Conservation (phyloP, 805 yeast species). For the Myxozyma udenii region DNA sequence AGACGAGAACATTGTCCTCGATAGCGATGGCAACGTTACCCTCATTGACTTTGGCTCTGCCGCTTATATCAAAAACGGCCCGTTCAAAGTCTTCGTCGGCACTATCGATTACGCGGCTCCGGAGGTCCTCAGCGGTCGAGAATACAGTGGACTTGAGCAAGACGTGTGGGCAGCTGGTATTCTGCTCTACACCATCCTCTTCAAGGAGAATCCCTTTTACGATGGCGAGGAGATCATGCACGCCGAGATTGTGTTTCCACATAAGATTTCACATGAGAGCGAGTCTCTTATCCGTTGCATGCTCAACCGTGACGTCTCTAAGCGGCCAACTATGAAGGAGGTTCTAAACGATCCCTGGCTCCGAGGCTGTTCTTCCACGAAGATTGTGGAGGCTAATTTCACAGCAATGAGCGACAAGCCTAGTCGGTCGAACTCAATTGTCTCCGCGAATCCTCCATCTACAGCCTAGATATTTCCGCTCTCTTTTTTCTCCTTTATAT, state of each 20-base stretch:
- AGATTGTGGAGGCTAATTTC: neutral
- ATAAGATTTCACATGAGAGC: constrained; percentile 58
- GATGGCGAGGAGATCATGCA: constrained; percentile 94
- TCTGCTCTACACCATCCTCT: constrained; percentile 79
- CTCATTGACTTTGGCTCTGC: constrained; percentile 95
- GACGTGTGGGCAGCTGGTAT: constrained; percentile 98
- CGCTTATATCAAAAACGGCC: constrained; percentile 84
- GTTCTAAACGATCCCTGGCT: constrained; percentile 74
- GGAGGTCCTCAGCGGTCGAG: constrained; percentile 83
- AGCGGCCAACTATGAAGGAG: constrained; percentile 72
- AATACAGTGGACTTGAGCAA: constrained; percentile 89
- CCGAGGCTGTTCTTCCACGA: constrained; percentile 3
- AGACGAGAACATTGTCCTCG: constrained; percentile 90
- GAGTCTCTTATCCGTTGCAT: constrained; percentile 60
- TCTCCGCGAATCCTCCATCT: neutral
- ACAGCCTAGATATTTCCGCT: neutral
- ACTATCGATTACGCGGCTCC: constrained; percentile 98
- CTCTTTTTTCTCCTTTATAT: neutral
- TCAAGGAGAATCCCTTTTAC: constrained; percentile 92
- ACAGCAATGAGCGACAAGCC: no score
- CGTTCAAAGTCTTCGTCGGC: constrained; percentile 96
- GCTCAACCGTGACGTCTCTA: constrained; percentile 60
- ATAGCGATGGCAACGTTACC: constrained; percentile 68
- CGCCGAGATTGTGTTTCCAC: constrained; percentile 74
- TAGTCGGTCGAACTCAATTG: no score